Evolutionary conservation across 176 grass and related monocot genomes (phyloP), one percentile per base, ranked within the genome.

Genomic region (Pontederia crassipes): DNA sequence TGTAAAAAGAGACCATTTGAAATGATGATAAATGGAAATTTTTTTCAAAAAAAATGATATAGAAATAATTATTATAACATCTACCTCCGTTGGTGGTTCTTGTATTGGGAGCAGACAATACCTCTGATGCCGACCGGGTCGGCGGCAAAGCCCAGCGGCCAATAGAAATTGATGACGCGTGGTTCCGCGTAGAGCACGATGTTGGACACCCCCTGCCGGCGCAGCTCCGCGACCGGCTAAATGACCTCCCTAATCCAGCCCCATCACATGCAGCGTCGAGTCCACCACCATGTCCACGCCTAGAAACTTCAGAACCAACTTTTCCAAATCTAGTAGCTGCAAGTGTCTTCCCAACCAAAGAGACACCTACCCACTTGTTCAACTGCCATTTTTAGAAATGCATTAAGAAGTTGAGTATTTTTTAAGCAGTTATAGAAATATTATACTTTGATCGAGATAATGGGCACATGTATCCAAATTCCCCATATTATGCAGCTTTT

Each of bases 101-200:
- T 85, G 46, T 24, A 24, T 24, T 83, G 80, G 65, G 88, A 95
- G 65, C 79, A 85, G 0, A 85, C 91, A 83, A 96, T 90, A 1
- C 91, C 91, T 8, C 55, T 71, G 78, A 96, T 85, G 50, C 82
- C 91, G 52, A 87, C 80, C 7, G 86, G 86, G 46, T 96, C 86
- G 40, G 85, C 68, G 70, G 83, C 78, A 66, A 96, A 96, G 10
- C 79, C 86, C 32, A 90, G 76, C 1, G 81, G 83, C 1, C 75
- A 68, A 69, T 90, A 95, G 81, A 90, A 96, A 0, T 83, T 80
- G 0, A 96, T 83, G 9, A 96, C 86, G 13, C 80, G 52, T 0
- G 80, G 81, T 72, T 96, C 91, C 0, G 91, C 83, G 76, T 90
- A 96, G 62, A 90, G 81, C 49, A 65, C 91, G 70, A 96, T 96